Evolutionary conservation across 1,284 basidiomycete species (phyloP).

Genomic region (Uromyces viciae-fabae): DNA sequence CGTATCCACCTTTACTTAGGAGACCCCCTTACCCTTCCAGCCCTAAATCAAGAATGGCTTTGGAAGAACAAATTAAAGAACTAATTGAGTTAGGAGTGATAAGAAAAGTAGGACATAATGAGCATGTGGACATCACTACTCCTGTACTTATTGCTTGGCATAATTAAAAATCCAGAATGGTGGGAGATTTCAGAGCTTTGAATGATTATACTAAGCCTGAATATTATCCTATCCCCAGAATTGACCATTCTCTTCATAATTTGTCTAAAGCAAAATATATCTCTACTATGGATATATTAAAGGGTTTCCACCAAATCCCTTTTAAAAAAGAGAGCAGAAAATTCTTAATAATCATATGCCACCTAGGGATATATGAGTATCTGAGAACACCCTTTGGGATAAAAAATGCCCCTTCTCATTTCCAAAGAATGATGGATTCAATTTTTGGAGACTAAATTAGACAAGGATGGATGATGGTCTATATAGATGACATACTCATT

Average conservation of each 20-base stretch:
- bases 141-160: not conserved
- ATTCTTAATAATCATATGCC: not conserved
- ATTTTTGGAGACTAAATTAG: not conserved
- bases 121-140: not conserved
- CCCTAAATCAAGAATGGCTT: not conserved
- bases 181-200: not conserved
- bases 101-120: not conserved
- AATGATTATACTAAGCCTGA: not conserved
- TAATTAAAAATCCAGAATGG: not conserved
- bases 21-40: no score
- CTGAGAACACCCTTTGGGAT: not conserved
- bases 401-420: constrained; percentile 13
- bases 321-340: not conserved
- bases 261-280: not conserved
- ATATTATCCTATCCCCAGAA: not conserved
- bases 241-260: not conserved
- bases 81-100: not conserved
- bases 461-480: constrained; percentile 16
- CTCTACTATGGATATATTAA: not conserved
- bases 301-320: constrained; percentile 15
- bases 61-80: not conserved
- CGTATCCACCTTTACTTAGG: not conserved
- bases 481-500: not conserved
- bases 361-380: not conserved
- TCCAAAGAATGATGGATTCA: constrained; percentile 30